Percentiles rank a stretch among this genome's conserved stretches.
These are phyloP conservation scores for Evernia prunastri DNA, from an alignment of 495 filamentous ascomycete species.

Conservation along the genomic window DNA sequence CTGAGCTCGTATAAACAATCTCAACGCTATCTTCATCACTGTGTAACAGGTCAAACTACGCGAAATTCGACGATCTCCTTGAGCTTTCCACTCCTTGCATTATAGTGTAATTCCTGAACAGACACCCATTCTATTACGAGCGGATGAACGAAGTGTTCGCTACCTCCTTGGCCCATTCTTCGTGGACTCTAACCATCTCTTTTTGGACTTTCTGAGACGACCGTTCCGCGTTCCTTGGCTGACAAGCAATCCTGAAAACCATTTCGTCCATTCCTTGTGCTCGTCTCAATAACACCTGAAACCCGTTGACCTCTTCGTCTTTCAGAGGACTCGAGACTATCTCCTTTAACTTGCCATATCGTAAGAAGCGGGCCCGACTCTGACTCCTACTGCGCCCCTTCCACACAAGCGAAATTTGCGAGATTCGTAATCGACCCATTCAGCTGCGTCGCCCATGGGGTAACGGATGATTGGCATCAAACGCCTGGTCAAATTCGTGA, in stretches of 20 bases:
- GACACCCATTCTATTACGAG: conserved; percentile 1
- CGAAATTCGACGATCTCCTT: conserved; percentile 6
- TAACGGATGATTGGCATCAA: not conserved
- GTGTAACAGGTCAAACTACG: not conserved
- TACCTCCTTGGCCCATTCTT: conserved; percentile 8
- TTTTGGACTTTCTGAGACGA: not conserved
- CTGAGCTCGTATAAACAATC: not conserved
- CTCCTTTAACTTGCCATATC: not conserved
- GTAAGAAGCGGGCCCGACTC: not conserved
- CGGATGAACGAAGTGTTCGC: not conserved
- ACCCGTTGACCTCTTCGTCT: conserved; percentile 1
- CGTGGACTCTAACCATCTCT: not conserved
- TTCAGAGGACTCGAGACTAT: conserved; percentile 1
- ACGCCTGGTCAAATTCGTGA: not conserved
- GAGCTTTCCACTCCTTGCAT: conserved; percentile 6
- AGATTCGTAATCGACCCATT: conserved; percentile 4
- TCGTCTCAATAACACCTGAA: not conserved
- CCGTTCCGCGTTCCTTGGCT: not conserved
- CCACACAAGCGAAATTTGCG: not conserved
- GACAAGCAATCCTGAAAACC: not conserved
- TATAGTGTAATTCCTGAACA: not conserved
- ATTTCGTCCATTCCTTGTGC: conserved; percentile 2
- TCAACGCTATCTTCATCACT: not conserved
- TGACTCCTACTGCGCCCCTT: not conserved
- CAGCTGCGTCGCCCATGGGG: conserved; percentile 5